phyloP scores from a whole-genome alignment of 495 filamentous ascomycete genomes.

The Penicillium soppii region DNA sequence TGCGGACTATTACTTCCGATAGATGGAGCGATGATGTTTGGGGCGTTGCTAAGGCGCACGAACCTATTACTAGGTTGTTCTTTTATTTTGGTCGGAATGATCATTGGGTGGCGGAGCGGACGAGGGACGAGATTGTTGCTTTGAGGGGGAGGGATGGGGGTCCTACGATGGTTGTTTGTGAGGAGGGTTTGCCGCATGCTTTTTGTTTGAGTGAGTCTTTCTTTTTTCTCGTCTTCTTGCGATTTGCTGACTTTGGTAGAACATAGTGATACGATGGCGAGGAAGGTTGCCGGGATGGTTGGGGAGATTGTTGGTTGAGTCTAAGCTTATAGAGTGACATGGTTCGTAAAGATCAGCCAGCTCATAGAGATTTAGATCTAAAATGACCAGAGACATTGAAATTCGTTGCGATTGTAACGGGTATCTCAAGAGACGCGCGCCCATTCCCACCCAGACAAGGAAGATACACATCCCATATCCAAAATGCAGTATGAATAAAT shows the following conservation, averaged over 20 bases:
- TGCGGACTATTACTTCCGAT: constrained; percentile 71
- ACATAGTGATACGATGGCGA: constrained; percentile 63
- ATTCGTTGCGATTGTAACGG: constrained; percentile 16
- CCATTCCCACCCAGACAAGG: constrained; percentile 3
- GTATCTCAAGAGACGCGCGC: constrained; percentile 30
- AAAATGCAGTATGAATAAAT: constrained; percentile 9
- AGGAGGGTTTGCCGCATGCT: constrained; percentile 70
- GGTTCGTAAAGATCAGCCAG: too few species aligned
- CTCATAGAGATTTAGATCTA: too few species aligned
- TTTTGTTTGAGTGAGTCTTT: constrained; percentile 72
- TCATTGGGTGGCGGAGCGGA: constrained; percentile 77
- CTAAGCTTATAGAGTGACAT: too few species aligned
- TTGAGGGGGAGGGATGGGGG: constrained; percentile 46
- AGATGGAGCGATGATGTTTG: constrained; percentile 80
- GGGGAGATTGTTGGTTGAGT: constrained; percentile 43
- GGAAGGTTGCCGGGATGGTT: constrained; percentile 63
- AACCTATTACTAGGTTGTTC: constrained; percentile 56
- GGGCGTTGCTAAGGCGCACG: constrained; percentile 54
- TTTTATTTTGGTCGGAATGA: constrained; percentile 81
- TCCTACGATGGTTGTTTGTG: constrained; percentile 70
- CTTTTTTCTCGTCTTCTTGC: neutral
- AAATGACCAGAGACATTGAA: constrained; percentile 3
- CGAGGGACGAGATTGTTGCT: constrained; percentile 71
- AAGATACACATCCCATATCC: neutral
- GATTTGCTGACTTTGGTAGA: constrained; percentile 33